Evolutionary conservation across 345 rosid species (phyloP), one percentile per base, ranked within the genome.

Genomic region (Eucalyptus albens): DNA sequence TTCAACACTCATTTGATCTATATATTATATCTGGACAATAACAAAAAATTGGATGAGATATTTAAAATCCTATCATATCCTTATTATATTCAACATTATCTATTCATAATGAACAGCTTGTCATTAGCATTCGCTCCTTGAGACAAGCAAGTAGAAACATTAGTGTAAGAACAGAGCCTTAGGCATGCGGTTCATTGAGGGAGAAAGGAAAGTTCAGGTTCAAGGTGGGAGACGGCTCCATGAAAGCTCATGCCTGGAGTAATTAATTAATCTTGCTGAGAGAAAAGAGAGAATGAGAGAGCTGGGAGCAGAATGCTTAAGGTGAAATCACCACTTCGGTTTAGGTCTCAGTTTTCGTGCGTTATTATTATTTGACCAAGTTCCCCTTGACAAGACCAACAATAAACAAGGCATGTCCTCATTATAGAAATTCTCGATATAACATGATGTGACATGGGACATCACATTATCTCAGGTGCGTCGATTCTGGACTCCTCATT

Each of bases 381-480:
- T 7, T 65, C 37, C 37, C 15, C 72, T n/a, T 29, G 19, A 65
- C 37, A 7, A 3, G 72, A 65, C 3, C 5, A 14, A 4, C 19
- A 15, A 29, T 14, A 3, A 65, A 65, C 19, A 29, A 27, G 33
- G 31, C 5, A 62, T 7, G 37, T 0, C 72, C 5, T 29, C 2
- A 0, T 62, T 29, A 7, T 13, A 6, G 1, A 13, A 62, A 29
- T 29, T 27, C 17, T 29, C 72, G 5, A 62, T 4, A 59, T 59
- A 11, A 59, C 72, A 29, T 29, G 72, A 62, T 19, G 7, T 29
- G 3, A 14, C 3, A 29, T 3, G 72, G 8, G 72, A 62, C 37
- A 7, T 4, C 5, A 13, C 2, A 29, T 3, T 14, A 1, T 22
- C 33, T 62, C 17, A 1, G 0, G 9, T 6, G 17, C 1, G 2